Evolutionary conservation across 2,329 filamentous ascomycete species (phyloP), one percentile per base, ranked within the genome.

Genomic region (Cladophialophora chaetospira): DNA sequence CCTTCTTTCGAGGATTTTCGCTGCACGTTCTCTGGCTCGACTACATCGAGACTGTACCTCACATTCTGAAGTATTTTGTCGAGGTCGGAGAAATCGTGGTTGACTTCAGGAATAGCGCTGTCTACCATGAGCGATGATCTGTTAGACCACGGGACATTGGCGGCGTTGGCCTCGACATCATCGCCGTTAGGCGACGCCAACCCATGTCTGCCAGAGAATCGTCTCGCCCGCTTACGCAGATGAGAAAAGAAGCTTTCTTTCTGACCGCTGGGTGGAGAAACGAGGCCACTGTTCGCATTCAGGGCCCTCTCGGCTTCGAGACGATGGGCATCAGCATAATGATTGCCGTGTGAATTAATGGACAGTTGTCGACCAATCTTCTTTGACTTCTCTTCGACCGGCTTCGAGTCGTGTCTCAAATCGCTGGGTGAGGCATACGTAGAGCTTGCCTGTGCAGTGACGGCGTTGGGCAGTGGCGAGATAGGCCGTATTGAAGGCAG

Each of bases 171-270:
- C 72, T 97, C 94, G 52, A 96, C 79, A 68, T 97, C 93, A 65
- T 97, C 92, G 53, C 87, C 86, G 40, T 82, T 84, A 6, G 91
- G 88, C 15, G 91, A 89, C 57, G 90, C 87, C 11, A 86, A 87
- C 70, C 93, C 89, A 69, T 96, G 91, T 55, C 93, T 87, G 44
- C 94, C 94, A 23, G 94, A 99, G 59, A 99, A 87, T 65, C 94
- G 84, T 65, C 94, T 85, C 25, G 95, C 94, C 49, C 93, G 87
- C 75, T 99, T 99, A 55, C 94, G 85, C 5, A 99, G 81, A 71
- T 99, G 94, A 0, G 94, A 97, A 75, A 99, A 99, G 79, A 99
- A 99, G 73, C 94, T 91, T 72, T 99, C 94, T 70, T 95, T 95
- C 55, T 91, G 89, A 15, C 83, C 89, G 66, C 82, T 87, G 0